A percentile compares a stretch with the other conserved stretches of the same genome.
Conservation (phyloP, 352 stramenopile species). For the Globisporangium recalcitrans region DNA sequence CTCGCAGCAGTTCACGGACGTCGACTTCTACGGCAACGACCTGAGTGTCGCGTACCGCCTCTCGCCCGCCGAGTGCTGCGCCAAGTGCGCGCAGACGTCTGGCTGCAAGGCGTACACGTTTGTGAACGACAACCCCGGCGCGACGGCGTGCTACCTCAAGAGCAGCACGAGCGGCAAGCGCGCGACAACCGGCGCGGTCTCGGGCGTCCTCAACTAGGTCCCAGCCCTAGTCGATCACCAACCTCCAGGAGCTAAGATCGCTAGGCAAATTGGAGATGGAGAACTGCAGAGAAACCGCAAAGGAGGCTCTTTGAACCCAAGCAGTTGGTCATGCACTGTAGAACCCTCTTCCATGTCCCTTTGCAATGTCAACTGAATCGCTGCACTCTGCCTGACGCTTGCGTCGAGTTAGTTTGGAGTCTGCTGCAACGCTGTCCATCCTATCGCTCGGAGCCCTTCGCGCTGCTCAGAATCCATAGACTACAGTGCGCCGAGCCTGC, state of each 20-base stretch:
- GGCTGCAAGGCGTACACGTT: constrained; percentile 51
- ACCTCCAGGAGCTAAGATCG: no score
- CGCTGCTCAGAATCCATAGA: neutral
- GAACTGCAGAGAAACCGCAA: neutral
- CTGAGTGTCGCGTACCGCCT: constrained; percentile 30
- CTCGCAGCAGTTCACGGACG: constrained; percentile 30
- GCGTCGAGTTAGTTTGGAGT: neutral
- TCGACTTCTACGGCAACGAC: constrained; percentile 48
- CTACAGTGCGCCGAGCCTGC: neutral
- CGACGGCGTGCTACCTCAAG: constrained; percentile 27
- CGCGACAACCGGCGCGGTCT: constrained; percentile 8
- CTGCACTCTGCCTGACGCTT: neutral
- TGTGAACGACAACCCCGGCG: constrained; percentile 12
- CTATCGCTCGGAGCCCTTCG: neutral
- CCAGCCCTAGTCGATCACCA: no score
- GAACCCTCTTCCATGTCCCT: neutral
- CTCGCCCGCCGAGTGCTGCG: constrained; percentile 33
- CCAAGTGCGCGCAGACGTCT: constrained; percentile 30
- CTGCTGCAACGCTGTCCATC: neutral
- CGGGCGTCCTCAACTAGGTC: constrained; percentile 10
- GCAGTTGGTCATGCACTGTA: neutral
- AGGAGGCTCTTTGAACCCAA: neutral
- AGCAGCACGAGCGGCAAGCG: constrained; percentile 6
- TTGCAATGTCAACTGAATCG: neutral
- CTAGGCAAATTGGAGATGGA: no score